These are phyloP conservation scores for Bisporella sp. DNA, from an alignment of 2,329 filamentous ascomycete species.

Conservation along the genomic window DNA sequence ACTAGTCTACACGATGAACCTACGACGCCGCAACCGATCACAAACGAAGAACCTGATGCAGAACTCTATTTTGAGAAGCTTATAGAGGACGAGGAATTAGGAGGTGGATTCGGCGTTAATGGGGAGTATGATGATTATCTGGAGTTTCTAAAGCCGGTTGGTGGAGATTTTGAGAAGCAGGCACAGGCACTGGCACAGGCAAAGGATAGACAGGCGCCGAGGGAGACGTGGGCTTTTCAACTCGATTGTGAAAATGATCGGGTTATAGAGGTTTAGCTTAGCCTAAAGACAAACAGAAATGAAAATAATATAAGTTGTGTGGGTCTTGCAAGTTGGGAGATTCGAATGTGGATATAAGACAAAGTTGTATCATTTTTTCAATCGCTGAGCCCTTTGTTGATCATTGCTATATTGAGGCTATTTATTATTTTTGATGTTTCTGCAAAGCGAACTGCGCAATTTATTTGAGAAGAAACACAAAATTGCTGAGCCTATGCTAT, in stretches of 20 bases:
- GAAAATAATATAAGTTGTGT: neutral
- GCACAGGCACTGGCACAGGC: neutral
- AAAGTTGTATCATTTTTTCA: too few relatives aligned
- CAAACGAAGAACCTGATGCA: neutral
- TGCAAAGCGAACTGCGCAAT: too few relatives aligned
- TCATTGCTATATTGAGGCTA: too few relatives aligned
- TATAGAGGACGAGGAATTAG: neutral
- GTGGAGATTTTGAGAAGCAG: neutral
- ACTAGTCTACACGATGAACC: neutral
- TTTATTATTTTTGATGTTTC: too few relatives aligned
- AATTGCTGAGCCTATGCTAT: too few relatives aligned
- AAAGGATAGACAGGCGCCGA: neutral
- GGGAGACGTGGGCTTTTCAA: neutral
- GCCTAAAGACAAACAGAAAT: neutral
- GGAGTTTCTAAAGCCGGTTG: neutral
- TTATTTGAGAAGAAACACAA: too few relatives aligned
- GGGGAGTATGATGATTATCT: neutral
- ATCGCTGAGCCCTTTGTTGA: too few relatives aligned
- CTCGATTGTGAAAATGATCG: neutral
- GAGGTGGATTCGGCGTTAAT: neutral
- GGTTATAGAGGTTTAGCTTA: neutral
- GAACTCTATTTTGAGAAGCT: neutral
- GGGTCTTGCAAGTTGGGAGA: too few relatives aligned
- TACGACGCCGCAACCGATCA: neutral
- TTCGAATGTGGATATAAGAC: too few relatives aligned